These are phyloP conservation scores for Exidia glandulosa DNA, from an alignment of 768 basidiomycete species.

Conservation along the genomic window DNA sequence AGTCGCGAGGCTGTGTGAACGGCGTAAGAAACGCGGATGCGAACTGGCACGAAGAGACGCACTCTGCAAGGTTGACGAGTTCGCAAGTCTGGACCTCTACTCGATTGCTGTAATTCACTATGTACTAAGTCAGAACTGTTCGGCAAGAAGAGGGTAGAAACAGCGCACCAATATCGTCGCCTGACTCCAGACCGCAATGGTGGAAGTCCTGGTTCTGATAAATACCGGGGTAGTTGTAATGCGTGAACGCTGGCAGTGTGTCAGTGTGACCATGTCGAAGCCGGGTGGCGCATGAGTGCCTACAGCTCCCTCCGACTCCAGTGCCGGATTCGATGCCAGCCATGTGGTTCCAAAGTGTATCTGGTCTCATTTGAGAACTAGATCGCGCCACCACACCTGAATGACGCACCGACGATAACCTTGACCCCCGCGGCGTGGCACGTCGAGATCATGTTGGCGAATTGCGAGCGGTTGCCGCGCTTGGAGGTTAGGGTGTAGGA, in stretches of 20 bases:
- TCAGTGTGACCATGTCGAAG: not conserved
- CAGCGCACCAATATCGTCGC: not conserved
- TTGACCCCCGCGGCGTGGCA: constrained; percentile 48
- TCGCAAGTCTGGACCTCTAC: constrained; percentile 10
- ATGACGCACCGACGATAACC: constrained; percentile 36
- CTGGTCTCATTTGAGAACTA: not conserved
- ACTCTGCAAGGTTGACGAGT: constrained; percentile 9
- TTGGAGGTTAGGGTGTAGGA: constrained; percentile 58
- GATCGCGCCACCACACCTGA: too few species aligned
- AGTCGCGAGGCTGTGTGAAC: constrained; percentile 44
- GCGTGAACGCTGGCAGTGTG: constrained; percentile 6
- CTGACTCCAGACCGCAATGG: constrained; percentile 4
- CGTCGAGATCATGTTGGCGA: constrained; percentile 31
- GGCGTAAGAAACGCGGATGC: not conserved
- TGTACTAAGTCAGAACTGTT: not conserved
- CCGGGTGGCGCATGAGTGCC: not conserved
- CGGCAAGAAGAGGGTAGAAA: not conserved
- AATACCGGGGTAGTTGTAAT: constrained; percentile 11
- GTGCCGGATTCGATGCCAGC: constrained; percentile 9
- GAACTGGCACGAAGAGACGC: not conserved
- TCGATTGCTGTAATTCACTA: constrained; percentile 6
- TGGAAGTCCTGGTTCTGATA: constrained; percentile 10
- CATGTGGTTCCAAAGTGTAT: constrained; percentile 14
- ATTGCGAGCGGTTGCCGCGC: constrained; percentile 48
- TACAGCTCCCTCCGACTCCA: constrained; percentile 10